Base-by-base conservation (phyloP, 768 basidiomycete genomes). In the Mycena sanguinolenta region DNA sequence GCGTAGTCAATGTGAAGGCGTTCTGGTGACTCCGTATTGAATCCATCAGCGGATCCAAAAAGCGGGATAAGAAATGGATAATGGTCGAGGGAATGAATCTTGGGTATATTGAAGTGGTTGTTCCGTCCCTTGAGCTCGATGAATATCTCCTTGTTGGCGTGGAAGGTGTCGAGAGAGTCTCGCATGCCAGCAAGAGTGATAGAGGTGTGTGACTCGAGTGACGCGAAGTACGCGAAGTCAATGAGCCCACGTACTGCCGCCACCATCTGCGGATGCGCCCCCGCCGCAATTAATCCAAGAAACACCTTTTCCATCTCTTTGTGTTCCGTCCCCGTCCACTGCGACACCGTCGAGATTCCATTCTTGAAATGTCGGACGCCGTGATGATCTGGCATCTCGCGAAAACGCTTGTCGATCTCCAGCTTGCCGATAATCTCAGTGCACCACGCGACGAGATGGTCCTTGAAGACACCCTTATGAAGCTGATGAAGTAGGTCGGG, bases 271-370 rank as follows among this genome's bases (percentile, higher is more conserved):
- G 57, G 55, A 61, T 58, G 44, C 25, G 65, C 68, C 6, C 76
- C 77, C 1, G 58, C 42, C 1, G 77, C 75, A 3, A 82, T 46
- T 16, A 79, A 32, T 0, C 76, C 73, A 19, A 77, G 27, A 60
- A 83, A 79, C 4, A 79, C 75, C 30, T 72, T 63, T 67, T 80
- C 70, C 73, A 81, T 74, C 38, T 57, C 73, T 58, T 79, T 78
- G 66, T 79, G 77, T 69, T 84, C 80, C 0, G 73, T 77, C 1
- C 81, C 83, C 0, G 79, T 82, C 79, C 79, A 81, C 64, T 83
- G 81, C 25, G 77, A 77, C 0, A 84, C 65, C 0, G 65, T 39
- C 3, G 78, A 80, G 28, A 84, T 82, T 0, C 82, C 82, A 4
- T 77, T 75, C 23, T 69, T 73, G 76, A 84, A 83, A 49, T 80